Evolutionary conservation across 306 rosid species (phyloP).

Genomic region (Sicyos edulis): DNA sequence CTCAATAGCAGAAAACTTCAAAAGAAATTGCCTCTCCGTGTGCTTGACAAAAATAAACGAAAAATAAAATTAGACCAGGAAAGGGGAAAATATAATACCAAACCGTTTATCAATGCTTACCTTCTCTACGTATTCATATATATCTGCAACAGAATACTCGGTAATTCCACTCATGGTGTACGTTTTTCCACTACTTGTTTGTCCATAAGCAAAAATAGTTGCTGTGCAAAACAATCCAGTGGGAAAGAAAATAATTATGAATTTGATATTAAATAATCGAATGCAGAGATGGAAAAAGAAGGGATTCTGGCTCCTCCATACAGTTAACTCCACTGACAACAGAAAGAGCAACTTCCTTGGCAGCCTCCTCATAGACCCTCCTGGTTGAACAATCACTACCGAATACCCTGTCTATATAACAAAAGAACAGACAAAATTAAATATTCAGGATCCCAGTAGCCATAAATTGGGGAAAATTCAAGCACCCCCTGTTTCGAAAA

Average conservation of each 20-base stretch:
- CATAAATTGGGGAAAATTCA: background rate
- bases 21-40: slow-evolving; percentile 63
- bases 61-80: slow-evolving; percentile 25
- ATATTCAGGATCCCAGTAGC: background rate
- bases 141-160: slow-evolving; percentile 69
- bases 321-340: slow-evolving; percentile 89
- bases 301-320: slow-evolving; percentile 36
- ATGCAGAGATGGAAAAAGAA: slow-evolving; percentile 6
- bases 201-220: slow-evolving; percentile 96
- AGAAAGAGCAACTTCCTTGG: slow-evolving; percentile 87
- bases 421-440: slow-evolving; percentile 20
- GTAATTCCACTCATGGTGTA: slow-evolving; percentile 92
- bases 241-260: background rate
- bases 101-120: slow-evolving; percentile 31
- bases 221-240: slow-evolving; percentile 46
- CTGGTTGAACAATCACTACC: slow-evolving; percentile 68
- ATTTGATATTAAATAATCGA: slow-evolving; percentile 22
- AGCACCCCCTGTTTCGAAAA: background rate
- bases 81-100: slow-evolving; percentile 9
- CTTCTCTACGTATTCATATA: slow-evolving; percentile 59
- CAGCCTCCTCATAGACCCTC: slow-evolving; percentile 83
- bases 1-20: slow-evolving; percentile 92
- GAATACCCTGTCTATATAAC: slow-evolving; percentile 69
- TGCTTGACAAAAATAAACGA: slow-evolving; percentile 40
- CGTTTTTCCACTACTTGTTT: no score